These are phyloP conservation scores for Aegilops sharonensis DNA, from an alignment of 176 grass and related monocot species.

Conservation along the genomic window DNA sequence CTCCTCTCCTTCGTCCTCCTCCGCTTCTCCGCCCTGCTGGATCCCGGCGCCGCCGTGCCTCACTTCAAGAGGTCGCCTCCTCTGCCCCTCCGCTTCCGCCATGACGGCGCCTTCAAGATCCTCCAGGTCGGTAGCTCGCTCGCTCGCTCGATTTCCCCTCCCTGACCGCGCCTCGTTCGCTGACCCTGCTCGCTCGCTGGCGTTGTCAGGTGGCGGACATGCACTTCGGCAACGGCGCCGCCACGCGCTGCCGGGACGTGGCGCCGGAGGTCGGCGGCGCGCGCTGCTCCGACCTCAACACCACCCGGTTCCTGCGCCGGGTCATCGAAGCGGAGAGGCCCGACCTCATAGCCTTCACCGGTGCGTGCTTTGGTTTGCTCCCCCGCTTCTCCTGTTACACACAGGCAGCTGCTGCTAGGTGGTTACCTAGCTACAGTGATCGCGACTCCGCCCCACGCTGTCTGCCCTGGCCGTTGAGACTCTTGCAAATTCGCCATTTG, in stretches of 20 bases:
- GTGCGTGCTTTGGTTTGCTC: slow-evolving; percentile 13
- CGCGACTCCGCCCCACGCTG: not conserved
- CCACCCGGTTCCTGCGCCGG: slow-evolving; percentile 71
- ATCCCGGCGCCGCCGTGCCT: slow-evolving; percentile 30
- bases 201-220: slow-evolving; percentile 79
- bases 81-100: slow-evolving; percentile 70
- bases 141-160: not conserved
- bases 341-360: slow-evolving; percentile 88
- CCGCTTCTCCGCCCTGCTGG: slow-evolving; percentile 31
- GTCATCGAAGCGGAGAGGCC: slow-evolving; percentile 77
- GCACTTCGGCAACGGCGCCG: slow-evolving; percentile 87
- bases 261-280: slow-evolving; percentile 43
- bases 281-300: slow-evolving; percentile 86
- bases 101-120: slow-evolving; percentile 82
- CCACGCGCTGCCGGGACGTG: slow-evolving; percentile 79
- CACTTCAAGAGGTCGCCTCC: slow-evolving; percentile 59
- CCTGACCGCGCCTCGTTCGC: not conserved
- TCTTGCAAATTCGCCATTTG: not conserved
- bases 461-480: not conserved
- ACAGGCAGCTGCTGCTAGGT: not conserved
- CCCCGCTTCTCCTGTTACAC: too few species aligned
- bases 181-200: not conserved
- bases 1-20: slow-evolving; percentile 39
- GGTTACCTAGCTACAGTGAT: not conserved
- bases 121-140: slow-evolving; percentile 47